Evolutionary conservation across 2,329 filamentous ascomycete species (phyloP), one percentile per base, ranked within the genome.

Genomic region (Aspergillus felis): DNA sequence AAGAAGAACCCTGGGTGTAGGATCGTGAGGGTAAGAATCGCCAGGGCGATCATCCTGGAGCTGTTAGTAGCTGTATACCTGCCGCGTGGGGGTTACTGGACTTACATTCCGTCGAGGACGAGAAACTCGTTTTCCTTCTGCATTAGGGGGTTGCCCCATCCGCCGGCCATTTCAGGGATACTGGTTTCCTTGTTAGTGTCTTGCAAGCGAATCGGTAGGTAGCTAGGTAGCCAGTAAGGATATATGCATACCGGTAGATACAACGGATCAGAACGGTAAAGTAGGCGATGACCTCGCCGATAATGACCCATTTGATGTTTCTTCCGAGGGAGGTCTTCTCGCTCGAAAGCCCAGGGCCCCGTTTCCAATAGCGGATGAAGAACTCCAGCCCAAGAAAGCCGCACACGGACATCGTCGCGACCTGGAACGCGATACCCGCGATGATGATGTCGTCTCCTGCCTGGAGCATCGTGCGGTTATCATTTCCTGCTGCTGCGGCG

Each of bases 351-450:
- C 66, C 69, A 32, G 64, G 59, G n/a, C 72, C 63, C 22, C 58
- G 62, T 20, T 63, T 65, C 44, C 0, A 17, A 5, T 24, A 24
- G 1, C 68, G 68, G 48, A 77, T 74, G 62, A 83, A 84, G 61
- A 79, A 74, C 8, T 78, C 67, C 42, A 83, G 70, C 0, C 61
- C 71, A 3, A 74, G 54, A 4, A 71, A 5, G 7, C 72, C 73
- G 55, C 72, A 79, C 17, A 77, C 65, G 0, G 66, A 59, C 66
- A 80, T 74, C 1, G 82, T 80, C 6, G 76, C 76, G 25, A 87
- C 82, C 67, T 86, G 84, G 59, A 82, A 79, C 2, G 79, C 76
- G 46, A 87, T 79, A 64, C 84, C 84, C 0, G 82, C 78, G 52
- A 85, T 80, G 71, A 85, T 85, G 56, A 86, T 77, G 60, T 83